phyloP scores from a whole-genome alignment of 805 yeast species.

The Zygotorulaspora chibaensis region DNA sequence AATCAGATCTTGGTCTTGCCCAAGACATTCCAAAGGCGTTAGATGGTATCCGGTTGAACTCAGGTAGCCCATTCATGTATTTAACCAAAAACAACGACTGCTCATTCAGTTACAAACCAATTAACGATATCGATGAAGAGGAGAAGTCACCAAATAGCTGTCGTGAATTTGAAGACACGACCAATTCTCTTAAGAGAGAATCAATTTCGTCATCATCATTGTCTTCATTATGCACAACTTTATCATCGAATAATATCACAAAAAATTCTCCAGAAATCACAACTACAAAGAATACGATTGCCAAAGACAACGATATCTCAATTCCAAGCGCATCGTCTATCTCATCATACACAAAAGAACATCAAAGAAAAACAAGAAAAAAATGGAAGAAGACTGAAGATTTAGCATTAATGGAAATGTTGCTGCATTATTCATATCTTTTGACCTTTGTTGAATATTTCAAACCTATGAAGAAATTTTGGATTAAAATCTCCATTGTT shows the following conservation, averaged over 20 bases:
- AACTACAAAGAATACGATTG: not conserved
- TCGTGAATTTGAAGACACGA: not conserved
- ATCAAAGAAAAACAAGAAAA: constrained; percentile 14
- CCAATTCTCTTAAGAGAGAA: not conserved
- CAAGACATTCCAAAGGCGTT: not conserved
- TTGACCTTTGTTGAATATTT: constrained; percentile 25
- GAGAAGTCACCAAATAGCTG: not conserved
- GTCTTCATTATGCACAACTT: constrained; percentile 1
- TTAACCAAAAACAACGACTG: not conserved
- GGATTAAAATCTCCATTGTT: constrained; percentile 25
- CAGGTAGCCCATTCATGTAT: constrained; percentile 1
- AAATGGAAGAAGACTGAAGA: constrained; percentile 28
- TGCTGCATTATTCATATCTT: constrained; percentile 19
- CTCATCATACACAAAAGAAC: constrained; percentile 1
- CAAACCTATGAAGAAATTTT: constrained; percentile 31
- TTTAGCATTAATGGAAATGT: constrained; percentile 19
- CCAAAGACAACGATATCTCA: not conserved
- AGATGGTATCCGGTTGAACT: not conserved
- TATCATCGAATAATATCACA: not conserved
- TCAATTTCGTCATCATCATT: constrained; percentile 1
- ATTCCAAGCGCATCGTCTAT: not conserved
- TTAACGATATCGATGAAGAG: not conserved
- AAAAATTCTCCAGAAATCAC: not conserved
- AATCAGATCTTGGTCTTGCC: constrained; percentile 1
- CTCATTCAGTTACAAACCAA: not conserved